phyloP scores from a whole-genome alignment of 257 asterid species.

The Catharanthus roseus region DNA sequence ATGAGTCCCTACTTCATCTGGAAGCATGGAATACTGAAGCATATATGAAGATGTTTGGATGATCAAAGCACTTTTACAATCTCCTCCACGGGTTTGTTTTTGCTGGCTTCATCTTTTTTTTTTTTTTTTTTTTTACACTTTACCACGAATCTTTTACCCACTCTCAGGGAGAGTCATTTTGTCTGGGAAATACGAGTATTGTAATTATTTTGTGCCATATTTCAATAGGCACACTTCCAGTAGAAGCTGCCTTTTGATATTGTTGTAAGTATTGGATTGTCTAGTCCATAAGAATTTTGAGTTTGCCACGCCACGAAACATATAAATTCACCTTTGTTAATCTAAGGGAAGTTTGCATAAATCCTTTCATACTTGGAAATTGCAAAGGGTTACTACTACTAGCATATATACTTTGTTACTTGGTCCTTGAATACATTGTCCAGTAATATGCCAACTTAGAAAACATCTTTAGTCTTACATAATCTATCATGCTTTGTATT shows the following conservation, averaged over 20 bases:
- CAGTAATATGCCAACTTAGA: neutral
- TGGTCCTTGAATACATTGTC: neutral
- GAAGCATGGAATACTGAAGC: slow-evolving; percentile 22
- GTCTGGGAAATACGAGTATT: slow-evolving; percentile 26
- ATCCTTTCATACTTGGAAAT: slow-evolving; percentile 9
- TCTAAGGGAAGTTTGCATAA: slow-evolving; percentile 6
- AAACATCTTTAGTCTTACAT: neutral
- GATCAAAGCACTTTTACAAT: slow-evolving; percentile 11
- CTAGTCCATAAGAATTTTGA: slow-evolving; percentile 13
- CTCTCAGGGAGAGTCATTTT: slow-evolving; percentile 21
- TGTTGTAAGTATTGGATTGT: slow-evolving; percentile 40
- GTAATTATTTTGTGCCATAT: slow-evolving; percentile 22
- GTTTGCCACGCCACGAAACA: slow-evolving; percentile 4
- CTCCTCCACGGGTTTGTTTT: slow-evolving; percentile 25
- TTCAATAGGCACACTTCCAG: slow-evolving; percentile 26
- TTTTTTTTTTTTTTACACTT: too few relatives aligned
- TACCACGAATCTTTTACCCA: slow-evolving; percentile 21
- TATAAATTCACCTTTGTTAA: slow-evolving; percentile 1
- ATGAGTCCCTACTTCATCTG: slow-evolving; percentile 9
- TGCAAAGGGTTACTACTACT: neutral
- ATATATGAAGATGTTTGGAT: slow-evolving; percentile 20
- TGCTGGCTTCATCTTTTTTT: slow-evolving; percentile 22
- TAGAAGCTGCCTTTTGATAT: slow-evolving; percentile 28
- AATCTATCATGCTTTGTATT: neutral
- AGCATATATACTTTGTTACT: neutral